Conservation (phyloP, 495 filamentous ascomycete genomes). For the Penicillium simplicissimum region DNA sequence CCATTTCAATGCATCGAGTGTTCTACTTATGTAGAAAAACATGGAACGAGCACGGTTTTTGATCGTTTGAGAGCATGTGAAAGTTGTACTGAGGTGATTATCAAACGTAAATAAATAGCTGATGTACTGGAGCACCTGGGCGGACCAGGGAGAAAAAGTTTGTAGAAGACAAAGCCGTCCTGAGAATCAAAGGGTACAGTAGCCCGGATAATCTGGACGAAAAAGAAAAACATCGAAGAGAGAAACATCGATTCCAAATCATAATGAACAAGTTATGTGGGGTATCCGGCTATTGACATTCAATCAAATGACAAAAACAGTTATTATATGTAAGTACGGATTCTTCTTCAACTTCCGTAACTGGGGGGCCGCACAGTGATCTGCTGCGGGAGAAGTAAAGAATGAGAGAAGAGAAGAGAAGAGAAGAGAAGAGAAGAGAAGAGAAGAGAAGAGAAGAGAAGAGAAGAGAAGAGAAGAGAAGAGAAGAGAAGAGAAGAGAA, state of each 20-base stretch:
- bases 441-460: not conserved
- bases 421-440: not conserved
- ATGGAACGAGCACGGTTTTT: not conserved
- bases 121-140: not conserved
- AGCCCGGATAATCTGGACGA: not conserved
- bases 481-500: not conserved
- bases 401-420: not conserved
- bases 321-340: conserved; percentile 2
- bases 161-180: not conserved
- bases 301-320: conserved; percentile 1
- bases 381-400: not conserved
- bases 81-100: not conserved
- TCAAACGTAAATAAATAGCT: not conserved
- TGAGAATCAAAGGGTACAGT: not conserved
- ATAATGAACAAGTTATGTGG: not conserved
- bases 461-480: not conserved
- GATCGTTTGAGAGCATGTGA: not conserved
- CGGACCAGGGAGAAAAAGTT: not conserved
- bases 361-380: not conserved
- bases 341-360: conserved; percentile 5
- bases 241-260: not conserved
- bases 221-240: not conserved
- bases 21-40: too few relatives aligned
- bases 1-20: too few relatives aligned
- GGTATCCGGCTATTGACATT: not conserved